These are phyloP conservation scores for Pseudogymnoascus sp. DNA, from an alignment of 2,329 filamentous ascomycete genomes.

Conservation along the genomic window DNA sequence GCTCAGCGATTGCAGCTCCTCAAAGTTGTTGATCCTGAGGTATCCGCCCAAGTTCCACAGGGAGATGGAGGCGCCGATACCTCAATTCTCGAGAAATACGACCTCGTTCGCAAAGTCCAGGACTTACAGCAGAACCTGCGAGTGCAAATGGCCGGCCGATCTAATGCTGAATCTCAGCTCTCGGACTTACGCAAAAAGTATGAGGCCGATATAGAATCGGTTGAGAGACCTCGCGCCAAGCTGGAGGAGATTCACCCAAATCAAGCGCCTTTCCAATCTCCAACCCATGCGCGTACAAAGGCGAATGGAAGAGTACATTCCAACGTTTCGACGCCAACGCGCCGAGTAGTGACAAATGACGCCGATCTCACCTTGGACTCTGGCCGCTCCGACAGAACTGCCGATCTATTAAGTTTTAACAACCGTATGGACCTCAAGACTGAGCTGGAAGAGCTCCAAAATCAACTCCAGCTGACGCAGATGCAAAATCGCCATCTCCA, in stretches of 20 bases:
- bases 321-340: slow-evolving; percentile 68
- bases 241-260: slow-evolving; percentile 85
- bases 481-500: slow-evolving; percentile 94
- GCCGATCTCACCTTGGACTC: slow-evolving; percentile 57
- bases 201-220: slow-evolving; percentile 60
- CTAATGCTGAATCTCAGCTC: slow-evolving; percentile 75
- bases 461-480: slow-evolving; percentile 84
- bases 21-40: slow-evolving; percentile 71
- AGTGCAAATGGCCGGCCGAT: slow-evolving; percentile 71
- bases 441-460: slow-evolving; percentile 86
- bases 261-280: slow-evolving; percentile 67
- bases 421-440: slow-evolving; percentile 84
- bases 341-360: slow-evolving; percentile 59
- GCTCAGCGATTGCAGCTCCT: slow-evolving; percentile 74
- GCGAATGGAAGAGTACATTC: slow-evolving; percentile 53
- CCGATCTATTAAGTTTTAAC: slow-evolving; percentile 76
- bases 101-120: slow-evolving; percentile 79
- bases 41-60: slow-evolving; percentile 42
- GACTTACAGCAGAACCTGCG: slow-evolving; percentile 81
- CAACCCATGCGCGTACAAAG: slow-evolving; percentile 56
- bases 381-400: slow-evolving; percentile 72
- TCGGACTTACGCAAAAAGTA: slow-evolving; percentile 67
- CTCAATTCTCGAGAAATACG: slow-evolving; percentile 58
- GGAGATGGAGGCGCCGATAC: slow-evolving; percentile 48
- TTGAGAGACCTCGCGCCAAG: slow-evolving; percentile 56